A percentile compares a stretch with the other conserved stretches of the same genome.
Evolutionary conservation across 805 yeast genomes (phyloP).

Genomic region (Candida maris): DNA sequence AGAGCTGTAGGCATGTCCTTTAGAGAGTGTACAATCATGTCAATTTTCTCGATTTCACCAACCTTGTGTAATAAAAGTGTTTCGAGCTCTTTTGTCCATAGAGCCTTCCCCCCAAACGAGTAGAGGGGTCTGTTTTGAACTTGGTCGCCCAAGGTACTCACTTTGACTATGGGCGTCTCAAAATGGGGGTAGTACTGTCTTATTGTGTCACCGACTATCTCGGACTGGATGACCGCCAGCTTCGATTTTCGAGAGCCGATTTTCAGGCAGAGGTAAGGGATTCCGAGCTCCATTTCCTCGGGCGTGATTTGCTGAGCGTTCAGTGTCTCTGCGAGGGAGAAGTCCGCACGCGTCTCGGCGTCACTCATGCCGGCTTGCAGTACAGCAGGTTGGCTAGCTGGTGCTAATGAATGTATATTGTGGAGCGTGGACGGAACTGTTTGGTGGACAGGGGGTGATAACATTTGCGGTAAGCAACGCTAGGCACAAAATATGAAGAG

Average conservation of each 20-base stretch:
- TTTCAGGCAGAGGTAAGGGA: slow-evolving; percentile 23
- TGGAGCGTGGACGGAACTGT: slow-evolving; percentile 14
- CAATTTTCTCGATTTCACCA: slow-evolving; percentile 65
- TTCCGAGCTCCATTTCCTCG: slow-evolving; percentile 16
- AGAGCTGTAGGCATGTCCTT: slow-evolving; percentile 88
- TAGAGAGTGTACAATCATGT: slow-evolving; percentile 87
- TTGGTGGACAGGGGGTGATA: slow-evolving; percentile 21
- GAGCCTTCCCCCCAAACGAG: slow-evolving; percentile 91
- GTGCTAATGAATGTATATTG: slow-evolving; percentile 15
- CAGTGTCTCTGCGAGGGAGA: too few relatives aligned
- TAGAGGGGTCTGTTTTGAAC: slow-evolving; percentile 81
- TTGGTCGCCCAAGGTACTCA: slow-evolving; percentile 87
- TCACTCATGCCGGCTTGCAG: too few relatives aligned
- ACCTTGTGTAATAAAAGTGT: slow-evolving; percentile 62
- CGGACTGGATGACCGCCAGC: slow-evolving; percentile 84
- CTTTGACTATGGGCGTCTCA: slow-evolving; percentile 71
- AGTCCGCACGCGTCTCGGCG: too few relatives aligned
- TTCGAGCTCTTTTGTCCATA: slow-evolving; percentile 96
- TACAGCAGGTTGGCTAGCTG: too few relatives aligned
- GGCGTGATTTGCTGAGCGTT: slow-evolving; percentile 11
- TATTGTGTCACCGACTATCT: slow-evolving; percentile 62
- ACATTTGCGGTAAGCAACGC: too few relatives aligned
- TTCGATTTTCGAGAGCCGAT: slow-evolving; percentile 90
- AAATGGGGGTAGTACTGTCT: slow-evolving; percentile 56
- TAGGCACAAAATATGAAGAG: too few relatives aligned